phyloP scores from a whole-genome alignment of 257 asterid species.

The Solanum bulbocastanum region DNA sequence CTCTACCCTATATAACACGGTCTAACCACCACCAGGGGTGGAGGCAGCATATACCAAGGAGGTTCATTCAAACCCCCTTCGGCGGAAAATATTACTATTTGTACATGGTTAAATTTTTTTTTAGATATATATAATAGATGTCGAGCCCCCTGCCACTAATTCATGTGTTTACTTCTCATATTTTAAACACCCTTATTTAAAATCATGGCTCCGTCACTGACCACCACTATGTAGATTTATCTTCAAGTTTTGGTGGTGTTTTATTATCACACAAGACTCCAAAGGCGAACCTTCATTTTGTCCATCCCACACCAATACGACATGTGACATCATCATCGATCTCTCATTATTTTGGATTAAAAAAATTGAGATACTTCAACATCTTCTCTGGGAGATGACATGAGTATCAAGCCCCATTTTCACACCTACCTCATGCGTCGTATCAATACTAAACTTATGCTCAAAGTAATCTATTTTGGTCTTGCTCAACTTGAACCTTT shows the following conservation, averaged over 20 bases:
- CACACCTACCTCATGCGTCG: not conserved
- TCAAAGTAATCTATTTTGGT: not conserved
- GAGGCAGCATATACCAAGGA: too few relatives aligned
- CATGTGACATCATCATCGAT: not conserved
- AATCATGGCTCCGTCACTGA: not conserved
- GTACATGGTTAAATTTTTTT: too few relatives aligned
- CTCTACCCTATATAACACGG: fast-evolving
- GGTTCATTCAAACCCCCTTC: too few relatives aligned
- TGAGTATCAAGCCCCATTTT: not conserved
- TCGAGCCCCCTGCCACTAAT: too few relatives aligned
- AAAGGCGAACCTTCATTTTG: not conserved
- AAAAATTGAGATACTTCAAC: not conserved
- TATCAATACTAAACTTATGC: not conserved
- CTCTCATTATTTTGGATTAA: not conserved
- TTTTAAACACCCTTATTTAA: too few relatives aligned
- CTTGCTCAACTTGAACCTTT: not conserved
- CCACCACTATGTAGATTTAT: not conserved
- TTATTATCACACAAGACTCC: not conserved
- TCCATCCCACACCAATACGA: not conserved
- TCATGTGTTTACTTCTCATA: too few relatives aligned
- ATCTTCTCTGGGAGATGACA: not conserved
- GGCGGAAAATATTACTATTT: too few relatives aligned
- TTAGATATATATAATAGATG: too few relatives aligned
- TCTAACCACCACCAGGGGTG: not conserved
- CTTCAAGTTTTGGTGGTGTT: not conserved